Conservation (phyloP, 768 basidiomycete species). For the Tricholoma hemisulphureum region DNA sequence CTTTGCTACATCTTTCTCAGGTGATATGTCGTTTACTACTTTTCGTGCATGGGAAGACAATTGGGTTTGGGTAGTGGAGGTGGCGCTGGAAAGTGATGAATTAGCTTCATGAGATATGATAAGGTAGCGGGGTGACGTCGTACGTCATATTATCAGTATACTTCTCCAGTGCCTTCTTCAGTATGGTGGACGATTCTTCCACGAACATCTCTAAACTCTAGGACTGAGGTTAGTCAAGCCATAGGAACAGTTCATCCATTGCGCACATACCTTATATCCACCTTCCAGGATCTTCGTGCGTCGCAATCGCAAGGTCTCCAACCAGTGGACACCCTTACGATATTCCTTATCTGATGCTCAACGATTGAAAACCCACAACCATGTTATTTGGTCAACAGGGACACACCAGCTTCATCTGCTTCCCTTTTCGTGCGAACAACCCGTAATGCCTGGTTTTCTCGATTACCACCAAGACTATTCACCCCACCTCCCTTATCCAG, state of each 20-base stretch:
- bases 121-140: constrained; percentile 20
- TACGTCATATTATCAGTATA: constrained; percentile 83
- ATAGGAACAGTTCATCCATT: not conserved
- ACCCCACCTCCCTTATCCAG: constrained; percentile 72
- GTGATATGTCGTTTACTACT: constrained; percentile 63
- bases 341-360: constrained; percentile 76
- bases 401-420: constrained; percentile 83
- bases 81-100: constrained; percentile 52
- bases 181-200: constrained; percentile 61
- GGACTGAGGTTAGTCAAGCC: not conserved
- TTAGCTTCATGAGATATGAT: not conserved
- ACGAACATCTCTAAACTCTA: constrained; percentile 83
- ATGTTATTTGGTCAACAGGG: not conserved
- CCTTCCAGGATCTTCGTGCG: constrained; percentile 80
- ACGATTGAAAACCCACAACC: constrained; percentile 4
- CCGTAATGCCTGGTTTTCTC: constrained; percentile 67
- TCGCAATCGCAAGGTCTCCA: constrained; percentile 85
- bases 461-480: constrained; percentile 58
- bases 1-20: constrained; percentile 65
- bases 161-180: constrained; percentile 64
- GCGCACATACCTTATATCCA: constrained; percentile 71
- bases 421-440: constrained; percentile 84
- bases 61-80: constrained; percentile 71
- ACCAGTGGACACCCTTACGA: constrained; percentile 83
- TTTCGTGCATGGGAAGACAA: constrained; percentile 63